phyloP scores from a whole-genome alignment of 2,329 filamentous ascomycete species.

The Aureobasidium sp. region DNA sequence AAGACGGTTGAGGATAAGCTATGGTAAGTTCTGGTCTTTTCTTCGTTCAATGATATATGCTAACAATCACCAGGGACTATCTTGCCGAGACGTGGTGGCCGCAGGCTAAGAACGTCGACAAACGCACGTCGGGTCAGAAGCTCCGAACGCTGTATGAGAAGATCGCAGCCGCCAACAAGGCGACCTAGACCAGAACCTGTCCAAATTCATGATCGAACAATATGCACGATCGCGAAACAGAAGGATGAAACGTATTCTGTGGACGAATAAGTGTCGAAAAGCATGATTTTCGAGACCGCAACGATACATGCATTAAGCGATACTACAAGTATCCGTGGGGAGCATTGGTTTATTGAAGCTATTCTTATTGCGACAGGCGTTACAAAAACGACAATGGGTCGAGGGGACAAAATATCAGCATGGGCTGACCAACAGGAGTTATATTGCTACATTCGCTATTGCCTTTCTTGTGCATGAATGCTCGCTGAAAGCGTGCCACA shows the following conservation, averaged over 20 bases:
- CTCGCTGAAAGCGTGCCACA: constrained; percentile 14
- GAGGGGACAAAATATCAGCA: constrained; percentile 17
- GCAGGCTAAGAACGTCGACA: constrained; percentile 34
- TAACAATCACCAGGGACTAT: constrained; percentile 30
- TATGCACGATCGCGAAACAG: constrained; percentile 1
- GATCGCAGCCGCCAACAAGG: constrained; percentile 27
- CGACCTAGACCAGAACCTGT: background rate
- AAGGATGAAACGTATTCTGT: constrained; percentile 1
- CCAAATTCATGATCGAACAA: background rate
- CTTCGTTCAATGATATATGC: background rate
- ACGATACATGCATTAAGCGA: constrained; percentile 5
- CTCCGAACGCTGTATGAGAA: constrained; percentile 41
- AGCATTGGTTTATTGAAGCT: constrained; percentile 20
- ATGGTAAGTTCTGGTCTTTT: constrained; percentile 28
- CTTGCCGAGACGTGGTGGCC: constrained; percentile 40
- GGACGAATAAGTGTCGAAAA: constrained; percentile 4
- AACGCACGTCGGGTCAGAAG: constrained; percentile 38
- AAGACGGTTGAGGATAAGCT: constrained; percentile 33
- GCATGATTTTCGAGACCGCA: constrained; percentile 7
- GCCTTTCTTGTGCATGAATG: constrained; percentile 16
- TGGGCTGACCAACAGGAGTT: constrained; percentile 20
- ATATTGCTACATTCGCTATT: constrained; percentile 19
- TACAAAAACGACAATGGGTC: constrained; percentile 8
- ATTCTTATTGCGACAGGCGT: constrained; percentile 19
- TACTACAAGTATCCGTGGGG: constrained; percentile 10